phyloP scores from a whole-genome alignment of 1,284 basidiomycete species.

The Fomitiporia mediterranea region DNA sequence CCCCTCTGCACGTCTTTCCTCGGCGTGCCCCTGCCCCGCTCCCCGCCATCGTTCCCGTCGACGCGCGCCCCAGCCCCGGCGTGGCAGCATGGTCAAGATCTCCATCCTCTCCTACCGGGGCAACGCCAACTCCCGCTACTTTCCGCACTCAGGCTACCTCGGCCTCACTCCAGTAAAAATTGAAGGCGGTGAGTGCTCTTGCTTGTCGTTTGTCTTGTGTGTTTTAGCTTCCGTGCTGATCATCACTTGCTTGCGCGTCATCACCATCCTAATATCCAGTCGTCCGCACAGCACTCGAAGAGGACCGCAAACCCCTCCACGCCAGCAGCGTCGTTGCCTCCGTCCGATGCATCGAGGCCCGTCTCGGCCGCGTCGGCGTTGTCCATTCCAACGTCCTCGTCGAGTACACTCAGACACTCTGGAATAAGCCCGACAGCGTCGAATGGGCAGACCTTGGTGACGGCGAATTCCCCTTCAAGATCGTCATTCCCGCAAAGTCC shows the following conservation, averaged over 20 bases:
- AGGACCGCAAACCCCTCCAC: conserved; percentile 59
- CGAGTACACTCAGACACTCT: conserved; percentile 59
- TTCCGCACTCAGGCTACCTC: conserved; percentile 72
- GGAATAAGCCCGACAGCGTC: conserved; percentile 55
- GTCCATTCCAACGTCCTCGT: conserved; percentile 58
- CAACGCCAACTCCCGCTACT: conserved; percentile 64
- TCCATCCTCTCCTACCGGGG: conserved; percentile 54
- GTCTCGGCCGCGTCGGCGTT: conserved; percentile 53
- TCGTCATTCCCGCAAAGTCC: conserved; percentile 58
- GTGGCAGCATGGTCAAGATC: conserved; percentile 55
- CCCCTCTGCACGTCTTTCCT: conserved; percentile 12
- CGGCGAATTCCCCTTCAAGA: conserved; percentile 62
- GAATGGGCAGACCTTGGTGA: conserved; percentile 58
- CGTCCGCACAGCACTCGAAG: conserved; percentile 65
- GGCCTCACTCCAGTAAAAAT: conserved; percentile 75
- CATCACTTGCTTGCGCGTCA: conserved; percentile 25
- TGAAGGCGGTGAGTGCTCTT: conserved; percentile 58
- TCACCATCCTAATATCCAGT: conserved; percentile 28
- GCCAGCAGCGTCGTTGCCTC: conserved; percentile 62
- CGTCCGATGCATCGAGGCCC: conserved; percentile 74
- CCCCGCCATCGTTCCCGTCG: conserved; percentile 26
- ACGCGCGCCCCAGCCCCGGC: conserved; percentile 7
- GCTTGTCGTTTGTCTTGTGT: conserved; percentile 17
- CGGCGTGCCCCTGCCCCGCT: not conserved
- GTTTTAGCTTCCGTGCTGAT: conserved; percentile 15